Evolutionary conservation across 495 filamentous ascomycete genomes (phyloP).

Genomic region (Hypoxylon trugodes): DNA sequence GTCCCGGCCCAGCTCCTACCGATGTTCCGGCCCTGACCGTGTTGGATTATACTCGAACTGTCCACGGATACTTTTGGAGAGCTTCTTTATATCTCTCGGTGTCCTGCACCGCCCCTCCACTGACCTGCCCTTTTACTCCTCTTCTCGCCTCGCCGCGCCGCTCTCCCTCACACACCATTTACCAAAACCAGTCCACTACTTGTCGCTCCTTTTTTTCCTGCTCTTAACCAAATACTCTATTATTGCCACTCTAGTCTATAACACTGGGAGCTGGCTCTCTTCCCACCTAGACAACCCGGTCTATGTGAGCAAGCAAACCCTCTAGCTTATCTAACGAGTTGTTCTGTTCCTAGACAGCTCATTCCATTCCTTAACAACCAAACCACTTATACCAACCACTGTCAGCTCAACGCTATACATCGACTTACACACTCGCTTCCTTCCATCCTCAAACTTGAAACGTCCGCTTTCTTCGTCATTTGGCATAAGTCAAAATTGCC

Average conservation of each 20-base stretch:
- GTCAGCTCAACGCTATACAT: slow-evolving; percentile 26
- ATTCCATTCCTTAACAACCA: slow-evolving; percentile 56
- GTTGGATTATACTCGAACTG: slow-evolving; percentile 49
- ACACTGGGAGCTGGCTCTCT: slow-evolving; percentile 62
- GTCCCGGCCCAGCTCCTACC: slow-evolving; percentile 62
- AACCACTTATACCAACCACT: slow-evolving; percentile 9
- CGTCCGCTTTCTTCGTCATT: slow-evolving; percentile 21
- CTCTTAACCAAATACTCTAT: slow-evolving; percentile 41
- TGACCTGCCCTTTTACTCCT: slow-evolving; percentile 43
- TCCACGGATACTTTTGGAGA: slow-evolving; percentile 47
- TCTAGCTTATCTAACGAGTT: slow-evolving; percentile 50
- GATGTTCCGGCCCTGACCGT: slow-evolving; percentile 58
- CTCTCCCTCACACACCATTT: slow-evolving; percentile 48
- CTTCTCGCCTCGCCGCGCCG: slow-evolving; percentile 44
- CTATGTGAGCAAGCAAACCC: slow-evolving; percentile 48
- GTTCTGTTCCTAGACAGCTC: slow-evolving; percentile 49
- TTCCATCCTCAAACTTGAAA: slow-evolving; percentile 15
- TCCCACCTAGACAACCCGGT: slow-evolving; percentile 47
- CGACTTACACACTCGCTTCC: slow-evolving; percentile 43
- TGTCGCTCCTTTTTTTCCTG: slow-evolving; percentile 55
- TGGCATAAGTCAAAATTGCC: slow-evolving; percentile 33
- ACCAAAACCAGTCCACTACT: slow-evolving; percentile 47
- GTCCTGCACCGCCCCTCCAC: slow-evolving; percentile 56
- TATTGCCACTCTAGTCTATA: slow-evolving; percentile 60
- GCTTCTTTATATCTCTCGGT: slow-evolving; percentile 59